Percentiles rank a stretch among this genome's conserved stretches.
These are phyloP conservation scores for Nigrospora oryzae DNA, from an alignment of 2,329 filamentous ascomycete species.

Conservation along the genomic window DNA sequence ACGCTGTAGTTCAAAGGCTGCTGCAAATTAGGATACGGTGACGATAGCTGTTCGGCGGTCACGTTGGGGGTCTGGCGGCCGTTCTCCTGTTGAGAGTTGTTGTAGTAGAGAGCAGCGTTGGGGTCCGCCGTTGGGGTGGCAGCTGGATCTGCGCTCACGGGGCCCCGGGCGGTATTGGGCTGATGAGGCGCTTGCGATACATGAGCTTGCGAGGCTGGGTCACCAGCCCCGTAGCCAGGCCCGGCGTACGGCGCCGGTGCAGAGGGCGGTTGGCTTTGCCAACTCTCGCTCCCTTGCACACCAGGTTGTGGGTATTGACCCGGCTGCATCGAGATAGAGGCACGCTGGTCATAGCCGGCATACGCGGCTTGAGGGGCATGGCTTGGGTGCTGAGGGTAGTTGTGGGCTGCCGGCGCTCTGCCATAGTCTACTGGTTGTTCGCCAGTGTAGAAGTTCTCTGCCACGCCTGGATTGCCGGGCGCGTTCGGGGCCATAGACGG, in stretches of 20 bases:
- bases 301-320: constrained; percentile 36
- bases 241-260: constrained; percentile 27
- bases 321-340: constrained; percentile 28
- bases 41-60: constrained; percentile 32
- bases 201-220: constrained; percentile 19
- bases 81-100: constrained; percentile 20
- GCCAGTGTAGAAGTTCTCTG: constrained; percentile 77
- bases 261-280: constrained; percentile 34
- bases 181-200: constrained; percentile 18
- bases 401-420: constrained; percentile 40
- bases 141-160: constrained; percentile 13
- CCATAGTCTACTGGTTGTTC: constrained; percentile 42
- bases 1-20: constrained; percentile 35
- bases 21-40: constrained; percentile 44
- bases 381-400: constrained; percentile 41
- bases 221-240: constrained; percentile 22
- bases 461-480: constrained; percentile 39
- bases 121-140: constrained; percentile 36
- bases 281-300: constrained; percentile 40
- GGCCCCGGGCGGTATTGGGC: constrained; percentile 8
- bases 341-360: constrained; percentile 31
- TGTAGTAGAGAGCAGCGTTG: constrained; percentile 45
- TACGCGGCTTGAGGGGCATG: constrained; percentile 31
- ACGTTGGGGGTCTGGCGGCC: constrained; percentile 28
- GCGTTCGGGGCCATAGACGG: constrained; percentile 55